Evolutionary conservation across 768 basidiomycete genomes (phyloP), one percentile per base, ranked within the genome.

Genomic region (Serendipita indica): DNA sequence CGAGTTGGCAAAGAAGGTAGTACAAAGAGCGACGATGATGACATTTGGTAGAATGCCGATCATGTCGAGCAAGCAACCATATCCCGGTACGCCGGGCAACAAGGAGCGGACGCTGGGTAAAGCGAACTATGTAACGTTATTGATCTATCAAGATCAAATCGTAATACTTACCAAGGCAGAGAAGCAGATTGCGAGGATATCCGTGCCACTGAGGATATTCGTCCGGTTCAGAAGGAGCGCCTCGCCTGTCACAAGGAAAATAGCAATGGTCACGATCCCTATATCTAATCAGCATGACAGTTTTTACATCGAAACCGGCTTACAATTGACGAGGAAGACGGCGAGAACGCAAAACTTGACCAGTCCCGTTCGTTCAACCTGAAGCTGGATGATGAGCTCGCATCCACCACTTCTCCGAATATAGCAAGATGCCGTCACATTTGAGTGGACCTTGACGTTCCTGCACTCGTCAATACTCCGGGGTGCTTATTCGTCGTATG

Each of bases 291-390:
- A n/a, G n/a, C n/a, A 37, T 37, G 35, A 37, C 10, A n/a, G 35
- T n/a, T 37, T 10, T 37, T 37, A 37, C n/a, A n/a, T n/a, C n/a
- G n/a, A n/a, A n/a, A n/a, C n/a, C n/a, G n/a, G 35, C 35, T 37
- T 37, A 54, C 49, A 54, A n/a, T 54, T 54, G 49, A 54, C 30
- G 2, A n/a, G 16, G 30, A 54, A 54, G 20, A 54, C 49, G 20
- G 30, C 49, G 30, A 54, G n/a, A 10, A 54, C 49, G 30, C 13
- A 12, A 54, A 54, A 54, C 49, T 54, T 54, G 49, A 54, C 49
- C 20, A 54, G 49, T 7, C 49, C 49, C 49, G 49, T 54, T 54
- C 49, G 10, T 5, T 18, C 30, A 3, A 54, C 49, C 49, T 28
- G 30, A 12, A 54, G 6, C 30, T 25, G 20, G 6, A 54, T 30